Evolutionary conservation across 73 alveolate genomes (phyloP), one percentile per base, ranked within the genome.

Genomic region (Breviolum minutum): DNA sequence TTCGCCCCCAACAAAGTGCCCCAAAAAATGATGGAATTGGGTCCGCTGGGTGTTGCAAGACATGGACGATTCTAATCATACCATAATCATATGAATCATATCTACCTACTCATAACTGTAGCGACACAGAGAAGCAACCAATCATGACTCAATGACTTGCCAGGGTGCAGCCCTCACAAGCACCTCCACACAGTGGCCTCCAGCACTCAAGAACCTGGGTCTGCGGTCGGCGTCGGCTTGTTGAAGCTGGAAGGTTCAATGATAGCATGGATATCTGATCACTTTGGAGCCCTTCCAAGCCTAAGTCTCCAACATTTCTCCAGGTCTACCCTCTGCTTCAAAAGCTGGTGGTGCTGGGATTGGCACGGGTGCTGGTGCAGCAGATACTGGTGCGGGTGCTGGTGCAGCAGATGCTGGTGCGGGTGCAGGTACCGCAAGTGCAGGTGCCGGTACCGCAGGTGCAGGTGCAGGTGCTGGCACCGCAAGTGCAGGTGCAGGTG

Each of bases 161-260:
- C 87, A 54, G 32, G 64, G 6, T 16, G 81, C 97, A 1, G 98
- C 98, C 8, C 84, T 64, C 82, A 92, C 98, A 66, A 92, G 26
- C 17, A 92, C 98, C 32, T 92, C 98, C 40, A 92, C 80, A 48
- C 98, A 92, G 60, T 92, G 98, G 1, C 98, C 98, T 73, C 98
- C 98, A 22, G 80, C 98, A 20, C 60, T 62, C 68, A 92, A 68
- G 29, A 73, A n/a, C 97, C 97, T 91, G 54, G 40, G 24, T 13
- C 2, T 17, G 63, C 77, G 12, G 19, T 48, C 29, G 29, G 17
- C n/a, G n/a, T n/a, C n/a, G 74, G 27, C 48, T 19, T 61, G 16
- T 13, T 27, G 40, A 64, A 82, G 54, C 54, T 40, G 5, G 54
- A 40, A 40, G 54, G 54, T 40, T 40, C 54, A 40, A 40, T 40